phyloP scores from a whole-genome alignment of 257 asterid species.

The Solanum clarkiae region DNA sequence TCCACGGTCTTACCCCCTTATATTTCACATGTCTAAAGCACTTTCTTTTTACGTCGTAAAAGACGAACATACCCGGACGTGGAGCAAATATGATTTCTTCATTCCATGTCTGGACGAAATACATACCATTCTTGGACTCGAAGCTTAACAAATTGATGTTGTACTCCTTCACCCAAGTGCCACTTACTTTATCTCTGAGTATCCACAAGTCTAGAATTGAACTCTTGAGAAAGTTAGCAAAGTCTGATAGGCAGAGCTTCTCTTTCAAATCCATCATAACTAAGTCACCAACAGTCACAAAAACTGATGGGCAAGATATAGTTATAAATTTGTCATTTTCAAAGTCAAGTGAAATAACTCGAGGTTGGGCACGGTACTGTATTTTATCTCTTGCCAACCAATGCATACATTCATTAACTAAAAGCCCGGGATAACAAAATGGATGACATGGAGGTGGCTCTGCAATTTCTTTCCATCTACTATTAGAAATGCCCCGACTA shows the following conservation, averaged over 20 bases:
- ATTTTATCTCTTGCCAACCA: neutral
- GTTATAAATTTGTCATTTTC: neutral
- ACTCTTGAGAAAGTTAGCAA: neutral
- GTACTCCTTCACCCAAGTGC: neutral
- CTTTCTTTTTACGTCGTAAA: neutral
- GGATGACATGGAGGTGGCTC: neutral
- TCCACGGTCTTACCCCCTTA: neutral
- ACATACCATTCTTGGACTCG: too few species aligned
- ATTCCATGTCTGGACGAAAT: neutral
- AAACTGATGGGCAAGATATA: neutral
- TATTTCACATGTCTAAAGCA: neutral
- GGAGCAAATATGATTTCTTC: neutral
- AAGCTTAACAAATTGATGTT: neutral
- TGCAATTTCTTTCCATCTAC: neutral
- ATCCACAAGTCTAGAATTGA: neutral
- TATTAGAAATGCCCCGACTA: neutral
- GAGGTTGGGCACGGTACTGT: neutral
- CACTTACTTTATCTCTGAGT: neutral
- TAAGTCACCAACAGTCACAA: neutral
- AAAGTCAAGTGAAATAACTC: neutral
- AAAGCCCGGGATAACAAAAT: rapidly evolving
- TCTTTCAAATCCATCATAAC: neutral
- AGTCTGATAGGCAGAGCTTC: neutral
- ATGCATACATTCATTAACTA: neutral
- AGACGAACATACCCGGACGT: neutral